phyloP scores from a whole-genome alignment of 2,329 filamentous ascomycete genomes.

The Calcarisporium arbuscula region DNA sequence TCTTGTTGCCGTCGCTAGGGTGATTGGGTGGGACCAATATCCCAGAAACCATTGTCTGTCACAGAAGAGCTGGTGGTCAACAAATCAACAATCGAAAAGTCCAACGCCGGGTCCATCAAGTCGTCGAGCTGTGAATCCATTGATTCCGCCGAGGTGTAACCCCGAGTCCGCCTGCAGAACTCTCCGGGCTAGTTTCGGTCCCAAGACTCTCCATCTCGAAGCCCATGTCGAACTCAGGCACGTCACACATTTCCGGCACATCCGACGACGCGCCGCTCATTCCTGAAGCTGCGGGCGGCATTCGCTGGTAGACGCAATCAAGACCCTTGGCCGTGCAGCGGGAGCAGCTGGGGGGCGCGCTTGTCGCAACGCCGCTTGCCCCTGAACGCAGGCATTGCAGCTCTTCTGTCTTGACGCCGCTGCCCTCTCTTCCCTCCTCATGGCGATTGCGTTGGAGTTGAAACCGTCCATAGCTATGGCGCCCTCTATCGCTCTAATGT shows the following conservation, averaged over 20 bases:
- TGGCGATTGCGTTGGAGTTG: too few species aligned
- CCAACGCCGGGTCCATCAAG: slow-evolving; percentile 19
- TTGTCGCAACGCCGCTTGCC: slow-evolving; percentile 44
- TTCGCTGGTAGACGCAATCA: slow-evolving; percentile 34
- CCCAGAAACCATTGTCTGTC: too few species aligned
- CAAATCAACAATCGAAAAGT: slow-evolving; percentile 30
- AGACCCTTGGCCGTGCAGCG: slow-evolving; percentile 36
- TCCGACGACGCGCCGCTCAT: slow-evolving; percentile 12
- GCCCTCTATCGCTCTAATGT: not conserved
- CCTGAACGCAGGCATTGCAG: slow-evolving; percentile 41
- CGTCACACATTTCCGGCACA: slow-evolving; percentile 12
- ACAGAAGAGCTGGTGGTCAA: slow-evolving; percentile 17
- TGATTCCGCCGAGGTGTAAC: slow-evolving; percentile 14
- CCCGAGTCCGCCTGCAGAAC: slow-evolving; percentile 15
- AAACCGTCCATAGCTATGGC: not conserved
- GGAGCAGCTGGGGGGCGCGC: slow-evolving; percentile 32
- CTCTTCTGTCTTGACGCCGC: slow-evolving; percentile 43
- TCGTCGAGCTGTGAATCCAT: too few species aligned
- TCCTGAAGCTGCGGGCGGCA: slow-evolving; percentile 21
- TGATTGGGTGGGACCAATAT: slow-evolving; percentile 7
- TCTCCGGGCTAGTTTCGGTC: slow-evolving; percentile 25
- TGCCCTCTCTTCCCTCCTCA: slow-evolving; percentile 22
- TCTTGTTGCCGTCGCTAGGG: slow-evolving; percentile 19
- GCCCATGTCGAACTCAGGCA: slow-evolving; percentile 30
- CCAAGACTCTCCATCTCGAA: slow-evolving; percentile 27